Conservation (phyloP, 495 filamentous ascomycete genomes). For the Aspergillus sclerotiicarbonarius region DNA sequence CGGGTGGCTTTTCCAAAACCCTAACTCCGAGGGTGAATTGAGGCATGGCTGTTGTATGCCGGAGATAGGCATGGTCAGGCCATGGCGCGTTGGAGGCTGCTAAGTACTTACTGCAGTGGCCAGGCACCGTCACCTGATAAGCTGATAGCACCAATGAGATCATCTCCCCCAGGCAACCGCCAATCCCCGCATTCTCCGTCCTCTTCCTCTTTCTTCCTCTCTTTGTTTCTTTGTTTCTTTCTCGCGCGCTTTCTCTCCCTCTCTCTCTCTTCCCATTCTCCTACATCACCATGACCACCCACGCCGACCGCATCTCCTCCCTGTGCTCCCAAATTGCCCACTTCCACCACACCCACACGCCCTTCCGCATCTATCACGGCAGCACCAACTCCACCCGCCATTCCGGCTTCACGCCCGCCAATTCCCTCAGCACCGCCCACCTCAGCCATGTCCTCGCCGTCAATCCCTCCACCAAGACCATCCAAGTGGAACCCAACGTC, state of each 20-base stretch:
- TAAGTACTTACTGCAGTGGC: too few species aligned
- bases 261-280: neutral
- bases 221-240: neutral
- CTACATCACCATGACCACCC: neutral
- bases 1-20: too few species aligned
- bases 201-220: neutral
- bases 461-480: constrained; percentile 37
- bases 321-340: neutral
- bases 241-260: too few species aligned
- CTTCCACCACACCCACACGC: constrained; percentile 56
- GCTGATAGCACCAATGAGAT: neutral
- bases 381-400: constrained; percentile 72
- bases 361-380: constrained; percentile 77
- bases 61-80: too few species aligned
- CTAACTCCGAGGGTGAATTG: too few species aligned
- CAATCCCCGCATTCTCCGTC: neutral
- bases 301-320: neutral
- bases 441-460: constrained; percentile 55
- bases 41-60: too few species aligned
- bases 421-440: constrained; percentile 39
- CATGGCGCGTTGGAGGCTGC: too few species aligned
- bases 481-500: constrained; percentile 55
- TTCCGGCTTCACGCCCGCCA: constrained; percentile 51
- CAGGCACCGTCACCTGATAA: too few species aligned
- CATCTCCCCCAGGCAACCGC: neutral